These are phyloP conservation scores for Polygonum aviculare DNA, from an alignment of 148 eudicot species.

Conservation along the genomic window DNA sequence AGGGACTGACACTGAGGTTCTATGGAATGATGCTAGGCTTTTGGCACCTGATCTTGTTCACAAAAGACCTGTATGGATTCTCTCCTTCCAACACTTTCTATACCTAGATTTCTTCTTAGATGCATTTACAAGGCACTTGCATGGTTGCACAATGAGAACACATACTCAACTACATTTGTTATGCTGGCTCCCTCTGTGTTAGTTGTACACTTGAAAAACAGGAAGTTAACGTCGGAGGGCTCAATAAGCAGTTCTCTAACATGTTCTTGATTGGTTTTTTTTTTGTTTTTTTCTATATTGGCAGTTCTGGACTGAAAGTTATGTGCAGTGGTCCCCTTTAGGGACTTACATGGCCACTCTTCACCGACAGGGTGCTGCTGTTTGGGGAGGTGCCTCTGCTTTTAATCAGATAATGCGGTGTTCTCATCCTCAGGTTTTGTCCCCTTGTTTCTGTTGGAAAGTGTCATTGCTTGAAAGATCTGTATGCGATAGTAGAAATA, in stretches of 20 bases:
- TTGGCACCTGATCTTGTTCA: slow-evolving; percentile 76
- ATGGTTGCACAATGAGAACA: not conserved
- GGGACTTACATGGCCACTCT: slow-evolving; percentile 94
- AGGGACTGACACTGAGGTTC: slow-evolving; percentile 76
- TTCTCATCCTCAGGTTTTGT: slow-evolving; percentile 66
- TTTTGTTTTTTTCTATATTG: not conserved
- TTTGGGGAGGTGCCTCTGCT: slow-evolving; percentile 92
- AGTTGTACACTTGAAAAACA: not conserved
- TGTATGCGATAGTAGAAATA: not conserved
- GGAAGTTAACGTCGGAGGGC: not conserved
- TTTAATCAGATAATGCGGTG: slow-evolving; percentile 80
- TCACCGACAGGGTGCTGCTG: slow-evolving; percentile 89
- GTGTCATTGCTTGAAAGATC: not conserved
- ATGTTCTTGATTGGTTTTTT: not conserved
- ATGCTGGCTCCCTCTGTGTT: not conserved
- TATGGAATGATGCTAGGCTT: slow-evolving; percentile 98
- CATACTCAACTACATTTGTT: not conserved
- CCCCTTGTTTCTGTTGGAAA: not conserved
- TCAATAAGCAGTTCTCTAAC: not conserved
- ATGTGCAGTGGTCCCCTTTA: slow-evolving; percentile 91
- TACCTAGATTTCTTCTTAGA: not conserved
- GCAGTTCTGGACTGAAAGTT: slow-evolving; percentile 92
- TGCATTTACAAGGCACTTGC: not conserved
- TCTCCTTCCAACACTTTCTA: slow-evolving; percentile 1
- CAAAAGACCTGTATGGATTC: slow-evolving; percentile 56